Conservation (phyloP, 495 filamentous ascomycete species). For the Podospora anserina region DNA sequence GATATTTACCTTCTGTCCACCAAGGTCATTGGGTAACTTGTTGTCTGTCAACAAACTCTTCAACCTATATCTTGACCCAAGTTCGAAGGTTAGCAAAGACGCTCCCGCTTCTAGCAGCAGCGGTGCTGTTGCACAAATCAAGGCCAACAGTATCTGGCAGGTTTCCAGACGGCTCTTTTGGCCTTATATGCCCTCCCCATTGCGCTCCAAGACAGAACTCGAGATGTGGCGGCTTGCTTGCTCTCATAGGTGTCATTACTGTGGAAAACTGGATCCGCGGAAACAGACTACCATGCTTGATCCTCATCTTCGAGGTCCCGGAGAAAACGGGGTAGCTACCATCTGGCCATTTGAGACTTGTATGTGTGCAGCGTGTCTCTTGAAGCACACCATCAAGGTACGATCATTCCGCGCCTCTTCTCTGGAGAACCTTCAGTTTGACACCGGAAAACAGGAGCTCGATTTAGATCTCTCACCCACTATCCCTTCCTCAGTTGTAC, state of each 20-base stretch:
- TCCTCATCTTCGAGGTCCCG: slow-evolving; percentile 52
- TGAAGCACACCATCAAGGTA: slow-evolving; percentile 58
- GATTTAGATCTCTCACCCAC: slow-evolving; percentile 58
- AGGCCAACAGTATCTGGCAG: slow-evolving; percentile 58
- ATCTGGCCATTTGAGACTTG: slow-evolving; percentile 66
- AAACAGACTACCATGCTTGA: slow-evolving; percentile 24
- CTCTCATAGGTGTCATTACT: slow-evolving; percentile 54
- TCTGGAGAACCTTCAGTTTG: slow-evolving; percentile 11
- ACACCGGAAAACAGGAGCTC: slow-evolving; percentile 53
- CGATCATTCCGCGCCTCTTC: slow-evolving; percentile 15
- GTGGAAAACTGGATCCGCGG: slow-evolving; percentile 35
- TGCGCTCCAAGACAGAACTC: slow-evolving; percentile 53
- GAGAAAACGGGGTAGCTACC: slow-evolving; percentile 46
- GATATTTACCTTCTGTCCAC: slow-evolving; percentile 53
- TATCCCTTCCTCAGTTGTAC: slow-evolving; percentile 54
- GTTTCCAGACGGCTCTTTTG: slow-evolving; percentile 54
- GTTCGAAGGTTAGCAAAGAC: slow-evolving; percentile 30
- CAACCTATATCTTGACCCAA: slow-evolving; percentile 51
- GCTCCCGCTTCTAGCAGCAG: slow-evolving; percentile 22
- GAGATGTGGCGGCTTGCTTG: slow-evolving; percentile 62
- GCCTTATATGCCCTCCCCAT: slow-evolving; percentile 54
- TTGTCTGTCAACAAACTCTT: slow-evolving; percentile 52
- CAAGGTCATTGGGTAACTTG: slow-evolving; percentile 48
- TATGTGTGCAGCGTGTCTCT: slow-evolving; percentile 61
- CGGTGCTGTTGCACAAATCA: slow-evolving; percentile 29